These are phyloP conservation scores for Malus orientalis DNA, from an alignment of 306 rosid genomes.

Conservation along the genomic window DNA sequence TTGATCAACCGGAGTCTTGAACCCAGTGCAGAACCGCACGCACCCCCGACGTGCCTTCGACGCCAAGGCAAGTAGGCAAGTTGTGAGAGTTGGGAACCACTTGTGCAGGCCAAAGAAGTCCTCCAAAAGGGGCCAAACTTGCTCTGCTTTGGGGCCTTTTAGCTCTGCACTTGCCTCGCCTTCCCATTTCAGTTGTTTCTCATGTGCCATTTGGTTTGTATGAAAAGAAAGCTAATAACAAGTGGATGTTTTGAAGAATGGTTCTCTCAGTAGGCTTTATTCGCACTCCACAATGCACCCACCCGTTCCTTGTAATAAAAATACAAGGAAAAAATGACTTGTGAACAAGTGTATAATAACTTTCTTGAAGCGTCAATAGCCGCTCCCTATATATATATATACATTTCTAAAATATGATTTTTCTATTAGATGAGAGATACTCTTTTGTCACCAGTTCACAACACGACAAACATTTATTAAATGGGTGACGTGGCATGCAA, in stretches of 20 bases:
- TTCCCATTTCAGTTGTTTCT: constrained; percentile 29
- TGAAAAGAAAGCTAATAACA: not conserved
- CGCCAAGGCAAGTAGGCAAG: constrained; percentile 39
- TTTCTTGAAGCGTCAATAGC: not conserved
- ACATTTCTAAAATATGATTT: not conserved
- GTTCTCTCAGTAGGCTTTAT: not conserved
- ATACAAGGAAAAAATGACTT: not conserved
- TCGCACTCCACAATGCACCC: not conserved
- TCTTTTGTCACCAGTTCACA: not conserved
- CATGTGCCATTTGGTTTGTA: not conserved
- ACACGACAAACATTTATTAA: not conserved
- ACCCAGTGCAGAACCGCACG: constrained; percentile 55
- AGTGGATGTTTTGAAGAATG: not conserved
- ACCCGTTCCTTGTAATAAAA: not conserved
- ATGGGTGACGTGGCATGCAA: not conserved
- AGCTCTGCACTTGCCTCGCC: constrained; percentile 34
- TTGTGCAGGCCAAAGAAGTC: constrained; percentile 55
- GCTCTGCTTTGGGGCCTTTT: constrained; percentile 23
- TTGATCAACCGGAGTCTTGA: constrained; percentile 36
- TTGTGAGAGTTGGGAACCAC: constrained; percentile 47
- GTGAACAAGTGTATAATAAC: not conserved
- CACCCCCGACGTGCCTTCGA: constrained; percentile 42
- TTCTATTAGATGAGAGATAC: not conserved
- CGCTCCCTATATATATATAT: not conserved
- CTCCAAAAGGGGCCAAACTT: constrained; percentile 41